Evolutionary conservation across 441 rosid genomes (phyloP).

Genomic region (Sinapis alba): DNA sequence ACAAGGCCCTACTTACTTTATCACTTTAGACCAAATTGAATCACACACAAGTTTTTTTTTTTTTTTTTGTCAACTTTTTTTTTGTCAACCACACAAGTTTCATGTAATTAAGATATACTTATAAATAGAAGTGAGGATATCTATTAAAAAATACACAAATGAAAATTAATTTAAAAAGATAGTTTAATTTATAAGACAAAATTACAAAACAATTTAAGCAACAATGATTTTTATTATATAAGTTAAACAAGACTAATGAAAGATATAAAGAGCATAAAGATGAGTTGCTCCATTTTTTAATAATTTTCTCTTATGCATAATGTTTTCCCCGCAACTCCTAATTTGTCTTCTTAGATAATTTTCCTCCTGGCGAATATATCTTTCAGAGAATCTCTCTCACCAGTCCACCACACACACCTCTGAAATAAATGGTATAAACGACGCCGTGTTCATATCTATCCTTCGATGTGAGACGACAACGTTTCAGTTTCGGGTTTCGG

Average conservation of each 20-base stretch:
- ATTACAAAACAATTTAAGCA: neutral
- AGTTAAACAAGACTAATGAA: slow-evolving; percentile 8
- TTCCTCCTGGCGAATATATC: neutral
- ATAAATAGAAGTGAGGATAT: neutral
- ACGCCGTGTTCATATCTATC: neutral
- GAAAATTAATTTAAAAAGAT: neutral
- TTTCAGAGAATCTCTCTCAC: neutral
- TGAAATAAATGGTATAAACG: slow-evolving; percentile 14
- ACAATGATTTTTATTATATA: slow-evolving; percentile 20
- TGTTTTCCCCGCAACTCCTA: slow-evolving; percentile 5
- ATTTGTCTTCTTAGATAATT: neutral
- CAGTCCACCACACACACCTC: slow-evolving; percentile 2
- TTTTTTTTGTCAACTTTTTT: too few species aligned
- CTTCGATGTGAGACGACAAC: slow-evolving; percentile 20
- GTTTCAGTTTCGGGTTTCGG: slow-evolving; percentile 29
- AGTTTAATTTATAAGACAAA: neutral
- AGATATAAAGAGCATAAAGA: slow-evolving; percentile 22
- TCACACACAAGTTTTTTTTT: neutral
- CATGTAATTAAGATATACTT: neutral
- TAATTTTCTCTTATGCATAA: slow-evolving; percentile 24
- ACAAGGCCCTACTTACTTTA: neutral
- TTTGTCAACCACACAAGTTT: neutral
- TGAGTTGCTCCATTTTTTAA: slow-evolving; percentile 19
- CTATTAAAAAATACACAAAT: neutral
- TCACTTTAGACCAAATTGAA: neutral